Conservation (phyloP, 2,329 filamentous ascomycete genomes). For the Epichloe bromicola region DNA sequence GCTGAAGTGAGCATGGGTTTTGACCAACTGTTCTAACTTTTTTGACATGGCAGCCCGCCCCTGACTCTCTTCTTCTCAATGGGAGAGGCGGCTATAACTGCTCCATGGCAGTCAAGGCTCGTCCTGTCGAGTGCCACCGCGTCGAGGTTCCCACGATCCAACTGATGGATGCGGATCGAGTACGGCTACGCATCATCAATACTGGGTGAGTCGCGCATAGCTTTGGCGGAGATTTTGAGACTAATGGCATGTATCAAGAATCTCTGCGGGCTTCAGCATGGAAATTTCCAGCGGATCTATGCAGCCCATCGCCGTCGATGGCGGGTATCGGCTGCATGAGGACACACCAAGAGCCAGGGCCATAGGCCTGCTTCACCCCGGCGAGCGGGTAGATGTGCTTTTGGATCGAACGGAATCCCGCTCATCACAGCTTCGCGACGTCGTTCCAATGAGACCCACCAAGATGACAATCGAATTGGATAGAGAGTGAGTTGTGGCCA, state of each 20-base stretch:
- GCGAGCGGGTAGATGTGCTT: constrained; percentile 11
- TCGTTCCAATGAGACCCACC: background rate
- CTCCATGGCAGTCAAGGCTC: constrained; percentile 10
- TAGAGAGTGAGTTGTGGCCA: constrained; percentile 5
- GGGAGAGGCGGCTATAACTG: constrained; percentile 15
- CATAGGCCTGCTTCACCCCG: constrained; percentile 11
- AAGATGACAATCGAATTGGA: constrained; percentile 7
- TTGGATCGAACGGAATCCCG: background rate
- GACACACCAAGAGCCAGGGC: constrained; percentile 7
- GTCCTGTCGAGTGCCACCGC: constrained; percentile 6
- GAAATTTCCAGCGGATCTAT: constrained; percentile 4
- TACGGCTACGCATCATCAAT: constrained; percentile 10
- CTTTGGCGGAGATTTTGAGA: background rate
- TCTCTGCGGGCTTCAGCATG: constrained; percentile 5
- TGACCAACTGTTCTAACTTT: constrained; percentile 2
- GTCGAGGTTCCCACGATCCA: constrained; percentile 4
- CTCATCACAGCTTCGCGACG: too few relatives aligned
- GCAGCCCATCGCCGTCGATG: constrained; percentile 10
- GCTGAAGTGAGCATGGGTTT: constrained; percentile 6
- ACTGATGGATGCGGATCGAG: constrained; percentile 4
- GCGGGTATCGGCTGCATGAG: constrained; percentile 5
- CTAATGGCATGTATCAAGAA: background rate
- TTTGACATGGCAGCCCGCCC: constrained; percentile 20
- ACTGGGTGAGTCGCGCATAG: constrained; percentile 5
- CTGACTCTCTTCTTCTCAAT: constrained; percentile 28